Evolutionary conservation across 257 asterid species (phyloP).

Genomic region (Plantago major): DNA sequence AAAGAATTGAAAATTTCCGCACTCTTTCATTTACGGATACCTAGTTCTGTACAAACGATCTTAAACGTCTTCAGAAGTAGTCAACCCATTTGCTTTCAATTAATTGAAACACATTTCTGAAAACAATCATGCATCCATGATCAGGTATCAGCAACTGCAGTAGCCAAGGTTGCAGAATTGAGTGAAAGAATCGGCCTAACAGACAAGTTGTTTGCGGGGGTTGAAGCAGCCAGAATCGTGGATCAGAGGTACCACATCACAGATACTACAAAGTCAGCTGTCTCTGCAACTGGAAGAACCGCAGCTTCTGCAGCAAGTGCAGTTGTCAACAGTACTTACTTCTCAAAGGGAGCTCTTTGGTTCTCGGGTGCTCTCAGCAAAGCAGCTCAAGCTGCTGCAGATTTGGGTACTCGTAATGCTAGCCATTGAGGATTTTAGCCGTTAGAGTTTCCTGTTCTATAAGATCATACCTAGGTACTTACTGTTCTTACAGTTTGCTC

Average conservation of each 20-base stretch:
- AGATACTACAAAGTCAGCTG: slow-evolving; percentile 66
- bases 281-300: slow-evolving; percentile 74
- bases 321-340: slow-evolving; percentile 68
- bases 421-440: slow-evolving; percentile 24
- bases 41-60: neutral
- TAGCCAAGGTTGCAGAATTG: slow-evolving; percentile 82
- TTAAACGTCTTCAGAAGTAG: neutral
- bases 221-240: slow-evolving; percentile 61
- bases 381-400: slow-evolving; percentile 81
- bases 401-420: slow-evolving; percentile 54
- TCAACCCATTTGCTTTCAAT: neutral
- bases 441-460: neutral
- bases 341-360: slow-evolving; percentile 85
- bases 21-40: neutral
- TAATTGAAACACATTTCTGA: neutral
- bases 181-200: slow-evolving; percentile 77
- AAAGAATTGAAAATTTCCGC: neutral
- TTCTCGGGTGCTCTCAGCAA: slow-evolving; percentile 67
- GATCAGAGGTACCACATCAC: slow-evolving; percentile 60
- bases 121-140: slow-evolving; percentile 6
- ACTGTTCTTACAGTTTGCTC: neutral
- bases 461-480: neutral
- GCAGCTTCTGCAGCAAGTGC: slow-evolving; percentile 78
- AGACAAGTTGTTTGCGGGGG: slow-evolving; percentile 71
- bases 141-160: slow-evolving; percentile 86